phyloP scores from a whole-genome alignment of 352 stramenopile genomes.

The Phytophthora ohioensis region DNA sequence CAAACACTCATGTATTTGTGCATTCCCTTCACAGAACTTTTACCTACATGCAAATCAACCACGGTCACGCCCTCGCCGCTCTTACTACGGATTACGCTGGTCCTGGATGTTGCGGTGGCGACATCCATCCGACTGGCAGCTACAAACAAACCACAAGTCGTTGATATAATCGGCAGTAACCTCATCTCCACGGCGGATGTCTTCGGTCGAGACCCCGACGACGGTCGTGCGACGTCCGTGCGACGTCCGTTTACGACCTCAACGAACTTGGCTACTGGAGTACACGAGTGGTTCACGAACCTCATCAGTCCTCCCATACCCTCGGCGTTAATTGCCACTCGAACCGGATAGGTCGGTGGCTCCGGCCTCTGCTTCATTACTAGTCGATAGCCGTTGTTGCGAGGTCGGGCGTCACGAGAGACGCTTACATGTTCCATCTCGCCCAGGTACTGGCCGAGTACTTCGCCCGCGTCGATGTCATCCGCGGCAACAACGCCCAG shows the following conservation, averaged over 20 bases:
- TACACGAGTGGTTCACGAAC: not conserved
- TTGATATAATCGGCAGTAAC: conserved; percentile 5
- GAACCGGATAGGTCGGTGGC: not conserved
- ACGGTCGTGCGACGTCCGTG: conserved; percentile 9
- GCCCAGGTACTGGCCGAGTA: too few species aligned
- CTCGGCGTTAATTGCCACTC: conserved; percentile 6
- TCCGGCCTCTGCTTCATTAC: not conserved
- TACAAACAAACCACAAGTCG: conserved; percentile 21
- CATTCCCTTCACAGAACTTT: too few species aligned
- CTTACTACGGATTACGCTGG: not conserved
- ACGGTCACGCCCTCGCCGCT: too few species aligned
- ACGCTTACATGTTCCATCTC: conserved; percentile 8
- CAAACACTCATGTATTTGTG: not conserved
- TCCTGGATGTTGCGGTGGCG: conserved; percentile 10
- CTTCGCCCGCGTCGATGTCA: conserved; percentile 3
- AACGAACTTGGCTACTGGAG: not conserved
- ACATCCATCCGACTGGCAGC: not conserved
- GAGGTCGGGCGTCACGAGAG: not conserved
- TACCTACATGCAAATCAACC: too few species aligned
- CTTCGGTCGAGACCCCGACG: conserved; percentile 4
- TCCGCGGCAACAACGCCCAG: not conserved
- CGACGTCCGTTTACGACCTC: not conserved
- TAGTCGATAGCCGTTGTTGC: not conserved
- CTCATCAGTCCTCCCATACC: conserved; percentile 1
- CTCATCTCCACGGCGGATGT: conserved; percentile 1